These are phyloP conservation scores for Ochetophila trinervis DNA, from an alignment of 306 rosid species.

Conservation along the genomic window DNA sequence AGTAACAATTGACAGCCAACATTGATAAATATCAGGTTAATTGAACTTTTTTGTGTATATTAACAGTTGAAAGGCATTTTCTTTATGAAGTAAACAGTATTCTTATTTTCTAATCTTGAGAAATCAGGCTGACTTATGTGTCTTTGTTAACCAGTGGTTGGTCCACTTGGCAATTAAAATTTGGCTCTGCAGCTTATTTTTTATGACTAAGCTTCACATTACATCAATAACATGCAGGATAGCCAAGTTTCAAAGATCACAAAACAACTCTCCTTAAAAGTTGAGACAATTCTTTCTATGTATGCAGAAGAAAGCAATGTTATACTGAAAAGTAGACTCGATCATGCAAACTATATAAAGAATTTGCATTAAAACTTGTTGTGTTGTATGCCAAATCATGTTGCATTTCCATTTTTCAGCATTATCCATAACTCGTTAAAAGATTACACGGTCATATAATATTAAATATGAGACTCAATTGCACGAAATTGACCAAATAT, in stretches of 20 bases:
- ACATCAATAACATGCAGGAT: no score
- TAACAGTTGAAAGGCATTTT: background rate
- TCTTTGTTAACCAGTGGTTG: no score
- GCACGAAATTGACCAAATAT: background rate
- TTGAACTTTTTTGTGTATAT: background rate
- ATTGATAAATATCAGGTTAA: no score
- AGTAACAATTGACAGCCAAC: background rate
- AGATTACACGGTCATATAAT: background rate
- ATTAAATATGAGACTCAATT: background rate
- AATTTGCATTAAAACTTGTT: background rate
- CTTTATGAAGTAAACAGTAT: background rate
- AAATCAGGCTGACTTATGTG: no score
- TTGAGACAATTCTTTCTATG: background rate
- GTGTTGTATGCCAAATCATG: background rate
- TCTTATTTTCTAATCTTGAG: no score
- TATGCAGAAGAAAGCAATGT: no score
- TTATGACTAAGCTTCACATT: no score
- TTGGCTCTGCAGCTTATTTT: no score
- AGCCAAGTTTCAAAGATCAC: background rate
- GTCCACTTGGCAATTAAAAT: no score
- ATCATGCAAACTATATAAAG: background rate
- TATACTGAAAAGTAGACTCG: no score
- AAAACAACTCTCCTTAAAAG: background rate
- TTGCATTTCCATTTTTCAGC: no score
- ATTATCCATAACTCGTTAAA: no score